These are phyloP conservation scores for Cyberlindnera mrakii DNA, from an alignment of 805 yeast genomes.

Conservation along the genomic window DNA sequence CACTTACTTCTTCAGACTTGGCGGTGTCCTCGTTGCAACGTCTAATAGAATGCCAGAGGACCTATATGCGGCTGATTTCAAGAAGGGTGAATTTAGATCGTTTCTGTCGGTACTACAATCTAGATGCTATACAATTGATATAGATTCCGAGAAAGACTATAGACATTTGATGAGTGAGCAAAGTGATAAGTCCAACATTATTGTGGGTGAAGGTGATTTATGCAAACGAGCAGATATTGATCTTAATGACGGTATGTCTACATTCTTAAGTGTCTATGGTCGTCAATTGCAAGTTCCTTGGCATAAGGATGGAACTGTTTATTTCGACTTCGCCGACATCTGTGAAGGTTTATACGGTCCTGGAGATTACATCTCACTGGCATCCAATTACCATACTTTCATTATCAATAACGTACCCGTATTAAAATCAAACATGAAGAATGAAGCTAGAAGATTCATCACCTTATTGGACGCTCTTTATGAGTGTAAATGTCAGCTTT, in stretches of 20 bases:
- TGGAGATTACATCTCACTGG: conserved; percentile 64
- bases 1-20: conserved; percentile 63
- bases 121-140: conserved; percentile 56
- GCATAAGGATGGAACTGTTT: conserved; percentile 36
- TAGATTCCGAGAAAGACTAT: conserved; percentile 55
- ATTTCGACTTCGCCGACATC: conserved; percentile 45
- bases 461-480: conserved; percentile 64
- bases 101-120: conserved; percentile 52
- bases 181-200: conserved; percentile 22
- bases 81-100: conserved; percentile 47
- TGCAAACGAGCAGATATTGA: conserved; percentile 4
- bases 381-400: conserved; percentile 51
- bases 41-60: conserved; percentile 70
- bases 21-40: conserved; percentile 72
- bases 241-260: conserved; percentile 6
- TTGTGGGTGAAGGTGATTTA: conserved; percentile 30
- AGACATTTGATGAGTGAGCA: conserved; percentile 25
- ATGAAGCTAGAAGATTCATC: conserved; percentile 64
- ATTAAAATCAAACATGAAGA: conserved; percentile 48
- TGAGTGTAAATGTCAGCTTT: conserved; percentile 59
- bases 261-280: conserved; percentile 47
- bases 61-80: conserved; percentile 59
- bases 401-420: conserved; percentile 58
- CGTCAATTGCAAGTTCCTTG: conserved; percentile 43
- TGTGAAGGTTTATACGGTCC: conserved; percentile 56